A percentile compares a stretch with the other conserved stretches of the same genome.
These are phyloP conservation scores for Pythium biforme DNA, from an alignment of 352 stramenopile genomes.

Conservation along the genomic window DNA sequence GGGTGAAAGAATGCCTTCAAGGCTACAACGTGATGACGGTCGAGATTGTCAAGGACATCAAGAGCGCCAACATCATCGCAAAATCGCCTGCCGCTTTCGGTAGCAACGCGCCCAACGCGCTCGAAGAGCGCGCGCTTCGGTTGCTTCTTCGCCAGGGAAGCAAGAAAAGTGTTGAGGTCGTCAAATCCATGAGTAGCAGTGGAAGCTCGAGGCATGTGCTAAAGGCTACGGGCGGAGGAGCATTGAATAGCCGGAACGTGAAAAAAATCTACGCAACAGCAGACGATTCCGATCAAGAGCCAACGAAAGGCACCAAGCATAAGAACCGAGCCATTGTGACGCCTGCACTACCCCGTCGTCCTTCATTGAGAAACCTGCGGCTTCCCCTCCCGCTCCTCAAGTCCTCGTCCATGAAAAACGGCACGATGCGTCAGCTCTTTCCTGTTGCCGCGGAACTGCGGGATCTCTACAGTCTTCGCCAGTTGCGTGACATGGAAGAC, in stretches of 20 bases:
- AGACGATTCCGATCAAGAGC: too few species aligned
- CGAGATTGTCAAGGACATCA: slow-evolving; percentile 72
- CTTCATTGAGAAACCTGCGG: slow-evolving; percentile 1
- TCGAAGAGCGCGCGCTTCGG: slow-evolving; percentile 10
- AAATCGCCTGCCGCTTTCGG: neutral
- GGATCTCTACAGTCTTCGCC: slow-evolving; percentile 43
- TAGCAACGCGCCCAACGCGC: neutral
- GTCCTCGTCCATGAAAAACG: slow-evolving; percentile 45
- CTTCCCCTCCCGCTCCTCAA: slow-evolving; percentile 34
- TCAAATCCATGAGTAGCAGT: slow-evolving; percentile 7
- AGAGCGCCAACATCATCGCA: slow-evolving; percentile 13
- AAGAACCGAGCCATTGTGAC: slow-evolving; percentile 6
- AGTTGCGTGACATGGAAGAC: slow-evolving; percentile 61
- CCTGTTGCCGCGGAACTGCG: slow-evolving; percentile 48
- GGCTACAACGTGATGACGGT: slow-evolving; percentile 74
- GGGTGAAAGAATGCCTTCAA: slow-evolving; percentile 62
- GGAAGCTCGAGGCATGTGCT: neutral
- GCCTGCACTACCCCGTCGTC: neutral
- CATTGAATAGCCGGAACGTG: neutral
- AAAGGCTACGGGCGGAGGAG: neutral
- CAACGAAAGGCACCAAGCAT: neutral
- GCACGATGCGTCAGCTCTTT: slow-evolving; percentile 49
- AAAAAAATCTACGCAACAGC: slow-evolving; percentile 8
- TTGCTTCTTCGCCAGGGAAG: slow-evolving; percentile 11
- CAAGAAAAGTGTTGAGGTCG: slow-evolving; percentile 2